Base-by-base conservation (phyloP, 371 early-diverging fungal genomes). In the Phascolomyces articulosus region DNA sequence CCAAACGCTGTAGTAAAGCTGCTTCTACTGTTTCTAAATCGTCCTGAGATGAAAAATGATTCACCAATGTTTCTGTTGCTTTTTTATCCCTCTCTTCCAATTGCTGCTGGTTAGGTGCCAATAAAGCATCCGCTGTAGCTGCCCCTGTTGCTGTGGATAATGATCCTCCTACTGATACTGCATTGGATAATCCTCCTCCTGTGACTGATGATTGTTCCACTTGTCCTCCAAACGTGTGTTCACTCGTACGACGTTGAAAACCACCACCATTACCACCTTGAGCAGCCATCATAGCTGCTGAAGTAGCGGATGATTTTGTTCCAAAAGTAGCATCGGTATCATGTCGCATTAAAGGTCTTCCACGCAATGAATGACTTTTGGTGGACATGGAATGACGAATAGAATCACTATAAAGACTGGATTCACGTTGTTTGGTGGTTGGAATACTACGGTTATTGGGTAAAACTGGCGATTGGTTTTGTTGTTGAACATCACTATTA, bases 331-430 rank as follows among this genome's bases (percentile, higher is more conserved):
- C 26, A 16, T 44, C 55, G 11, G 65, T 71, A 51, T 71, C 67
- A 11, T 64, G 64, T 21, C 67, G 65, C 60, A 61, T 63, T 20
- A 64, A 24, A 23, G 72, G 63, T 6, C 69, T 61, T 20, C 66
- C 66, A 23, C 66, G 66, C 23, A 61, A 31, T 4, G 51, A 47
- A 48, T 74, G 73, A 24, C 73, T 73, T 24, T 53, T 53, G 21
- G 74, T 64, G 6, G 75, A 75, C 4, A 60, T 53, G 9, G 80
- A 79, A 51, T 79, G 70, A n/a, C 74, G 69, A 18, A 79, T 58
- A 6, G 77, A 72, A 6, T 63, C 80, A 57, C 75, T 79, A 29
- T 76, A 79, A 7, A 77, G 54, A 53, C 77, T 76, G 0, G 75
- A 74, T 49, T 76, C 77, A 38, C 80, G 60, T 28, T 74, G 71